These are phyloP conservation scores for Globisporangium sylvaticum DNA, from an alignment of 352 stramenopile genomes.

Conservation along the genomic window DNA sequence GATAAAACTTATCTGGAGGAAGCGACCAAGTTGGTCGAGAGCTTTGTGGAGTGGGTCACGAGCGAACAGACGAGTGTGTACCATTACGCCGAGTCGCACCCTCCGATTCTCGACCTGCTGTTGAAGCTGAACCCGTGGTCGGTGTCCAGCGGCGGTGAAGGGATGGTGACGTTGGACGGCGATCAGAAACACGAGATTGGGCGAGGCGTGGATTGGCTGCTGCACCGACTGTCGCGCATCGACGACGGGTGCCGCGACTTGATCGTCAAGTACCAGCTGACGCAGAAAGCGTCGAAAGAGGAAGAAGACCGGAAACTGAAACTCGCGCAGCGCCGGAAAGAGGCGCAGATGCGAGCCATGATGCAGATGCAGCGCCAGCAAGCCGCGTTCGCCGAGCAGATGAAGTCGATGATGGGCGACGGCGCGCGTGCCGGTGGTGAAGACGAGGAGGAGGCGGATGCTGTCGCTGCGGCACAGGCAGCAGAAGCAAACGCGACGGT, in stretches of 20 bases:
- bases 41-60: conserved; percentile 57
- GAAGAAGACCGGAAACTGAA: conserved; percentile 65
- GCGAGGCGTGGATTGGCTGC: conserved; percentile 70
- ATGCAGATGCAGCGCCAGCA: conserved; percentile 78
- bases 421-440: conserved; percentile 35
- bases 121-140: conserved; percentile 76
- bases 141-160: conserved; percentile 40
- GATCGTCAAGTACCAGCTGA: conserved; percentile 58
- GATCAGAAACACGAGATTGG: conserved; percentile 85
- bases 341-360: conserved; percentile 74
- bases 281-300: conserved; percentile 53
- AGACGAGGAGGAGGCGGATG: conserved; percentile 32
- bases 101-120: conserved; percentile 50
- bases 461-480: conserved; percentile 5
- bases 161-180: conserved; percentile 62
- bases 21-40: conserved; percentile 38
- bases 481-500: neutral
- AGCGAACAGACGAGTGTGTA: conserved; percentile 37
- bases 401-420: conserved; percentile 55
- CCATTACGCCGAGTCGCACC: conserved; percentile 26
- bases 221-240: conserved; percentile 60
- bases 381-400: conserved; percentile 75
- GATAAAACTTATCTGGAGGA: conserved; percentile 43
- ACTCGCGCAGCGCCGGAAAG: conserved; percentile 54
- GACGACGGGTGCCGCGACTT: conserved; percentile 36